Base-by-base conservation (phyloP, 2,329 filamentous ascomycete species). In the Setomelanomma holmii region DNA sequence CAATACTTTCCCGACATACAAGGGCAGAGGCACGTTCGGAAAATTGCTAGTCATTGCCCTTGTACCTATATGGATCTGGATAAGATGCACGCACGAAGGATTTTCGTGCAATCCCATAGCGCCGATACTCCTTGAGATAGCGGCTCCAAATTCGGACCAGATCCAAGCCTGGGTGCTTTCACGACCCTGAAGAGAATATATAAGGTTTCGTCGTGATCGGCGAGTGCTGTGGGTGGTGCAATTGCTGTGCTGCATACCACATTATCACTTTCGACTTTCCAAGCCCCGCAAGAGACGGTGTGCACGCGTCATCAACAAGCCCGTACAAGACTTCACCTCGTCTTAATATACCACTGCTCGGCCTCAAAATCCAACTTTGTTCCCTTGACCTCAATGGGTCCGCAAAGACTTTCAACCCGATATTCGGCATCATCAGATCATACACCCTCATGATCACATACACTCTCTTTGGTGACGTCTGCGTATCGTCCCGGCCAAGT, bases 401-500 rank as follows among this genome's bases (percentile, higher is more conserved):
- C 2, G 53, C 49, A 22, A 47, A 53, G 5, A 56, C 50, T 20
- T 56, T 46, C 34, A 52, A 8, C 3, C 34, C 39, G 3, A 56
- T 42, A 33, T 47, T 24, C 8, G 38, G 22, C 22, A 17, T 47
- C 42, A 45, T 23, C 42, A 56, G 16, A 27, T 53, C 43, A 30
- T 43, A 56, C 22, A 56, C 45, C 12, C 49, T n/a, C 33, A 56
- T 19, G 24, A 56, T 44, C 6, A 56, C 53, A 45, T 53, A 53
- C 34, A 56, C 53, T n/a, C 50, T 79, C 78, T 79, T 86, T 81
- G 69, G 86, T 79, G 33, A 12, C 7, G 24, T 35, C 10, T 40
- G 17, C 4, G n/a, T n/a, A n/a, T 19, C 81, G 79, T 68, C 82
- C 82, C 75, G 85, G 86, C 67, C 86, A 82, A 40, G 79, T 69